These are phyloP conservation scores for Penicillium sp. DNA, from an alignment of 2,329 filamentous ascomycete genomes.

Conservation along the genomic window DNA sequence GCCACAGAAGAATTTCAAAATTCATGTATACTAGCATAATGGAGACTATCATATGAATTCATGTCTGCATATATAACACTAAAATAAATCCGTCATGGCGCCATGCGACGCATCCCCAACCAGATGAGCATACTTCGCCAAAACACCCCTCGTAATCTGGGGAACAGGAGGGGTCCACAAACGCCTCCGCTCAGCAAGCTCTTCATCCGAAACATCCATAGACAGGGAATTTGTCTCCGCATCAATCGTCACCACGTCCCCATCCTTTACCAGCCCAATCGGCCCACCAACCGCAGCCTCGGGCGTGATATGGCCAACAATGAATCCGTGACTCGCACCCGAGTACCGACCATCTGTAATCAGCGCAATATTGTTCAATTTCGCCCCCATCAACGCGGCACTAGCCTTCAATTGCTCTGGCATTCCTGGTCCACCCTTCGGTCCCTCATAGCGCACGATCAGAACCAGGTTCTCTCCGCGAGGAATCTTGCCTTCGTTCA, in stretches of 20 bases:
- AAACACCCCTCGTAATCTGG: constrained; percentile 76
- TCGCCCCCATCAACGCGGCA: constrained; percentile 90
- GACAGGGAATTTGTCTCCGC: constrained; percentile 73
- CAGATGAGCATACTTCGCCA: constrained; percentile 87
- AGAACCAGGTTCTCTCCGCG: constrained; percentile 82
- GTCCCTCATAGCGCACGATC: constrained; percentile 91
- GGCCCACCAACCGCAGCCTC: constrained; percentile 89
- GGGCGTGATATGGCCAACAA: constrained; percentile 89
- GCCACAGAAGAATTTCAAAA: too few relatives aligned
- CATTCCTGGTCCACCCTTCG: constrained; percentile 93
- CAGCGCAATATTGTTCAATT: constrained; percentile 82
- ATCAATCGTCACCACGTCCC: constrained; percentile 84
- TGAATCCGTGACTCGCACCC: constrained; percentile 88
- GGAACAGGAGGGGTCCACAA: constrained; percentile 73
- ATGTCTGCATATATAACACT: constrained; percentile 1
- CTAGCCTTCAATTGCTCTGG: constrained; percentile 89
- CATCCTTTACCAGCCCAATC: constrained; percentile 79
- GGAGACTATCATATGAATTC: background rate
- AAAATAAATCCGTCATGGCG: constrained; percentile 78
- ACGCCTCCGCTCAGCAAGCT: constrained; percentile 66
- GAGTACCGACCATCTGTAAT: constrained; percentile 92
- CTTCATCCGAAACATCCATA: constrained; percentile 73
- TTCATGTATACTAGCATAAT: background rate
- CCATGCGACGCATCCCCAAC: constrained; percentile 92
- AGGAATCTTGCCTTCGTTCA: constrained; percentile 71